Evolutionary conservation across 176 grass and related monocot genomes (phyloP), one percentile per base, ranked within the genome.

Genomic region (Bromus sterilis): DNA sequence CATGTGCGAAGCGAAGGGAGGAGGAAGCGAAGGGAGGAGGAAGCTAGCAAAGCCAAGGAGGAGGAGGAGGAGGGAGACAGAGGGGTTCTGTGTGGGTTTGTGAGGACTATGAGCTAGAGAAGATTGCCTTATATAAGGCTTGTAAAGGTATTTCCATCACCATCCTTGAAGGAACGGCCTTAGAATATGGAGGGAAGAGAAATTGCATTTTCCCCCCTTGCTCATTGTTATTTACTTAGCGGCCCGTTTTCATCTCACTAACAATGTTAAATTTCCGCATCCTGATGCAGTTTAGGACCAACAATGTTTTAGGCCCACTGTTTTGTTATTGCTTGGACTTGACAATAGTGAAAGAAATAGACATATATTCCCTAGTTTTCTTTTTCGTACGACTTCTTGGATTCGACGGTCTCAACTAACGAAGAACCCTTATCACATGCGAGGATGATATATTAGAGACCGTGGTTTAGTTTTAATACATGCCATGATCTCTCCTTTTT

Each of bases 11-110:
- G 37, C 36, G 40, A 43, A 73, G 65, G 33, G 18, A 51, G 80
- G 3, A 5, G 75, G 56, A 24, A 35, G 11, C 49, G 40, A 43
- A 73, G 65, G 33, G 18, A 51, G 80, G 3, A 5, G 75, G 56
- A 24, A 35, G 11, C 49, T 81, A 29, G 78, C 78, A 7, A 56
- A 39, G 49, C 49, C 18, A 21, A 53, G 49, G 49, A 53, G 59
- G 40, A 61, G 65, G 15, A 39, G 46, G 21, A 5, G 3, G 49
- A 49, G 78, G 84, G 78, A 39, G 46, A 53, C 18, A 9, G 49
- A 49, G 78, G 84, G 78, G 77, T 84, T 84, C 56, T 82, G 71
- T 48, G 78, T 86, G 88, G 82, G 83, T 89, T 89, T 78, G 72
- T 78, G 44, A 57, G 74, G 78, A 72, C 64, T 56, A 46, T 39